Evolutionary conservation across 2,329 filamentous ascomycete species (phyloP), one percentile per base, ranked within the genome.

Genomic region (Monosporascus sp.): DNA sequence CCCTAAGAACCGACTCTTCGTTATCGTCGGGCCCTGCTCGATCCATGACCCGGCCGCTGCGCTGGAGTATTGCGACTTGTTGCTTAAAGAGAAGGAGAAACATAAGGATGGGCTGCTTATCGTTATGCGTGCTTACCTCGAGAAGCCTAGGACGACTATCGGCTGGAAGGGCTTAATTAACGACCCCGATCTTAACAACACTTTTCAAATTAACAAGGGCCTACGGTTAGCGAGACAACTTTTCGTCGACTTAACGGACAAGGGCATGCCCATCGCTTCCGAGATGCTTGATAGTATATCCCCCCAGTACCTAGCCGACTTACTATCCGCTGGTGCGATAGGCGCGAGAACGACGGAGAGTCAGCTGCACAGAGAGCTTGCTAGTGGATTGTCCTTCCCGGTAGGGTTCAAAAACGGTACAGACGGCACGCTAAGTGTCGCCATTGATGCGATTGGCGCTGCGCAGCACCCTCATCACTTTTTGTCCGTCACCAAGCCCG

Each of bases 361-460:
- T 50, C 94, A 99, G 76, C 81, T 97, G 58, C 94, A 97, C 74
- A 86, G 94, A 53, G 94, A 99, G 75, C 78, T 99, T 59, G 93
- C 94, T 20, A 94, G 89, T 51, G 94, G 94, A 67, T 80, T 97
- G 37, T 95, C 89, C 63, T 97, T 97, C 87, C 94, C 94, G 2
- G 91, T 99, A 11, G 94, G 94, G 50, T 99, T 97, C 88, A 99
- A 99, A 83, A 99, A 99, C 73, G 94, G 94, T 60, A 97, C 94
- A 34, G 94, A 97, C 70, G 94, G 94, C 50, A 88, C 87, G 8
- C 77, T 97, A 47, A 83, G 86, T 53, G 92, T 97, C 4, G 92
- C 94, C 11, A 90, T 97, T 64, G 94, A 99, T 69, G 94, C 94
- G 49, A 96, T 97, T 69, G 91, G 92, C 57, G 90, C 94, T 17